A percentile compares a stretch with the other conserved stretches of the same genome.
These are phyloP conservation scores for Solanum chmielewskii DNA, from an alignment of 257 asterid species.

Conservation along the genomic window DNA sequence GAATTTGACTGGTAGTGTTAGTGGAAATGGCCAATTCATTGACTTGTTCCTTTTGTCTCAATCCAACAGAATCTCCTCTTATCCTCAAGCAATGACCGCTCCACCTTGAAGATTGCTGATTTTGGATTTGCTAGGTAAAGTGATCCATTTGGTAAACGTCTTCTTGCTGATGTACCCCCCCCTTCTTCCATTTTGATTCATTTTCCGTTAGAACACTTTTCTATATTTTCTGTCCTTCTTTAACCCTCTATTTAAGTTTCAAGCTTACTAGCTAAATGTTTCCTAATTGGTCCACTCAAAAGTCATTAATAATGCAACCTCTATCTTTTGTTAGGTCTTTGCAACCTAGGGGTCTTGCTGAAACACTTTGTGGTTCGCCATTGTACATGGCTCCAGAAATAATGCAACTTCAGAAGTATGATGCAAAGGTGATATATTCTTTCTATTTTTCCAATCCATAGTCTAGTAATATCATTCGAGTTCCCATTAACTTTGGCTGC, in stretches of 20 bases:
- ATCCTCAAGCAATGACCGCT: constrained; percentile 26
- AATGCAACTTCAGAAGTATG: constrained; percentile 78
- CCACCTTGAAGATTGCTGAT: constrained; percentile 42
- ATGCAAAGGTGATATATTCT: constrained; percentile 64
- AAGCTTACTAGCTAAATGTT: neutral
- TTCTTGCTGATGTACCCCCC: neutral
- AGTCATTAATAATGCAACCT: neutral
- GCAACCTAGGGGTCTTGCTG: constrained; percentile 72
- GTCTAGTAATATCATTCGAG: neutral
- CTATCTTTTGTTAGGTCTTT: constrained; percentile 47
- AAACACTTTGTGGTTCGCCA: constrained; percentile 90
- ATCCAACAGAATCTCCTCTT: constrained; percentile 38
- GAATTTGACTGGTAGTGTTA: neutral
- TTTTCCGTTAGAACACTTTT: neutral
- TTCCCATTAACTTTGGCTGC: constrained; percentile 16
- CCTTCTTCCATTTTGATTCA: neutral
- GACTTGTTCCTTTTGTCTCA: neutral
- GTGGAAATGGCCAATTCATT: neutral
- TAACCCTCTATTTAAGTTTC: neutral
- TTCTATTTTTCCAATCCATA: neutral
- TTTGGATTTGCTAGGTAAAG: constrained; percentile 76
- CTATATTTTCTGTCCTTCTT: neutral
- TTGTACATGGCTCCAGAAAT: constrained; percentile 97
- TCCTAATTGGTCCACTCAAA: neutral
- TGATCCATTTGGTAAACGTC: neutral